A percentile compares a stretch with the other conserved stretches of the same genome.
Evolutionary conservation across 441 rosid genomes (phyloP).

Genomic region (Pelargonium cotyledonis): DNA sequence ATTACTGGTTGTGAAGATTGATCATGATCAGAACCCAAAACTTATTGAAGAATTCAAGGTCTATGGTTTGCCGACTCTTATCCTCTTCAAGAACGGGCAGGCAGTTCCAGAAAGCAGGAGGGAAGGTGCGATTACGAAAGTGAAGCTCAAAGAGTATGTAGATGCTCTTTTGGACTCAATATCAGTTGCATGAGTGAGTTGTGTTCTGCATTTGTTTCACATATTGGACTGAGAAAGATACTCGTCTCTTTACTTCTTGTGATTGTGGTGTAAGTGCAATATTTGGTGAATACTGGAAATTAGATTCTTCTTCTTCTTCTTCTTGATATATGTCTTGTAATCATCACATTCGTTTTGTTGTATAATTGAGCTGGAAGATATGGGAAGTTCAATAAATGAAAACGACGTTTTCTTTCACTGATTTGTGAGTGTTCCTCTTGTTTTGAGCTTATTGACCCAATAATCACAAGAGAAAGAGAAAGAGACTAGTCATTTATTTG

Average conservation of each 20-base stretch:
- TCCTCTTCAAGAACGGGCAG: conserved; percentile 61
- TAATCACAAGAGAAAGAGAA: neutral
- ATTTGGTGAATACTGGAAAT: neutral
- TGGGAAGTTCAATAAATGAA: neutral
- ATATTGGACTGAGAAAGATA: neutral
- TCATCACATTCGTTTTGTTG: neutral
- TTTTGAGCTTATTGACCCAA: conserved; percentile 2
- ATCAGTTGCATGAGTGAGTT: conserved; percentile 34
- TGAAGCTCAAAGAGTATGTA: conserved; percentile 58
- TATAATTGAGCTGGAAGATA: neutral
- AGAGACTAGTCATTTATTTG: neutral
- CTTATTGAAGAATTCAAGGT: conserved; percentile 57
- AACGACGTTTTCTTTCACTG: neutral
- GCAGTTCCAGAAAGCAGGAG: conserved; percentile 66
- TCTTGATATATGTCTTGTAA: neutral
- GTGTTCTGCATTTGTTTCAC: conserved; percentile 11
- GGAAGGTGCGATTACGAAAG: conserved; percentile 73
- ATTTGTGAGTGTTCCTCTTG: neutral
- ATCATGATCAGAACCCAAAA: conserved; percentile 59
- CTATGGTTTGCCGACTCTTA: conserved; percentile 67
- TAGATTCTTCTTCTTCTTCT: neutral
- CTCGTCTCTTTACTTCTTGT: neutral
- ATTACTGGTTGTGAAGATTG: conserved; percentile 65
- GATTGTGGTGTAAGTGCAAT: neutral
- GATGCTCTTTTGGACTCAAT: conserved; percentile 41